Conservation (phyloP, 768 basidiomycete species). For the Suillus spraguei region DNA sequence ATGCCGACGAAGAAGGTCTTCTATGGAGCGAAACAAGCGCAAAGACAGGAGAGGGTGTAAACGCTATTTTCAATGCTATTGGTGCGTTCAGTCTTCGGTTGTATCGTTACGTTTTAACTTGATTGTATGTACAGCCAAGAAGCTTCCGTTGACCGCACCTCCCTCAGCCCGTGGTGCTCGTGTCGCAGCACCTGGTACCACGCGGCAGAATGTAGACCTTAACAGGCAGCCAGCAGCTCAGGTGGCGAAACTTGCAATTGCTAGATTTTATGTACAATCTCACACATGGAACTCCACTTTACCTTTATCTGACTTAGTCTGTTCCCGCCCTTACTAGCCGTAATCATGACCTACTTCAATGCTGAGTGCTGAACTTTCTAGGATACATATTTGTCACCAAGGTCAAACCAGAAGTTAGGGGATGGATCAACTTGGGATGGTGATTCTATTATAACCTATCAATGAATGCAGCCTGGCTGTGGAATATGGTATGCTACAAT, state of each 20-base stretch:
- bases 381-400: constrained; percentile 16
- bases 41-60: constrained; percentile 85
- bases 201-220: constrained; percentile 75
- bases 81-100: constrained; percentile 49
- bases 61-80: constrained; percentile 84
- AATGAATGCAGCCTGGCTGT: not conserved
- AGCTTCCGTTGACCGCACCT: constrained; percentile 81
- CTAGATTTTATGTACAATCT: constrained; percentile 36
- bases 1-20: constrained; percentile 88
- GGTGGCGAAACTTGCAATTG: constrained; percentile 76
- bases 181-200: constrained; percentile 49
- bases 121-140: constrained; percentile 62
- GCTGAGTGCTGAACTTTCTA: constrained; percentile 23
- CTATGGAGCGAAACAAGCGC: constrained; percentile 94
- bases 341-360: constrained; percentile 33
- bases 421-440: not conserved
- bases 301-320: constrained; percentile 18
- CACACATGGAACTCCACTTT: constrained; percentile 4
- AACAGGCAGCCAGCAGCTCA: constrained; percentile 61
- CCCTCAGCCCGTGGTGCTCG: constrained; percentile 56
- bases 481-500: constrained; percentile 1
- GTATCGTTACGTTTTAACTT: not conserved
- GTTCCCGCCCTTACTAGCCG: constrained; percentile 23
- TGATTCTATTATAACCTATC: not conserved
- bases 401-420: not conserved